A percentile compares a stretch with the other conserved stretches of the same genome.
phyloP scores from a whole-genome alignment of 2,329 filamentous ascomycete species.

The Exophiala viscosa region DNA sequence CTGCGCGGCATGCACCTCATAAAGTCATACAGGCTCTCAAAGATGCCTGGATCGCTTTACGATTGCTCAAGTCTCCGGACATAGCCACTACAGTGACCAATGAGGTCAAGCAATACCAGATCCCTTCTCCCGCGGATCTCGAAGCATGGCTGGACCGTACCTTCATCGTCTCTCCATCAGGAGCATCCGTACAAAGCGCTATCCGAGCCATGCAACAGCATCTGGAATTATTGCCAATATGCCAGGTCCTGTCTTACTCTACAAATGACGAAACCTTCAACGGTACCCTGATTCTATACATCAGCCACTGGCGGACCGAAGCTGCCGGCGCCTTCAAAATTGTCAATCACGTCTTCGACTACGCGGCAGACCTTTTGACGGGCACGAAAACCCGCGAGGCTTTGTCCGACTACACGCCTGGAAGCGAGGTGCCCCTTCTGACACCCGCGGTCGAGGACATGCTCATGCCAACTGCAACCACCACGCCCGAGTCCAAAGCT shows the following conservation, averaged over 20 bases:
- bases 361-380: conserved; percentile 7
- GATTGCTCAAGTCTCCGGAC: conserved; percentile 13
- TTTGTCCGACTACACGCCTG: neutral
- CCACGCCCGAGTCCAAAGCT: neutral
- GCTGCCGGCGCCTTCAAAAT: conserved; percentile 15
- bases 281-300: conserved; percentile 8
- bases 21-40: conserved; percentile 4
- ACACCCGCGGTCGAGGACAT: conserved; percentile 15
- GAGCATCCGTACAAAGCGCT: neutral
- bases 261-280: conserved; percentile 1
- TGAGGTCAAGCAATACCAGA: conserved; percentile 8
- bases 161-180: conserved; percentile 3
- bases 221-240: conserved; percentile 3
- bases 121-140: conserved; percentile 1
- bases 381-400: neutral
- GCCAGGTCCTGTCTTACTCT: conserved; percentile 1
- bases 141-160: conserved; percentile 12
- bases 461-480: conserved; percentile 3
- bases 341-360: conserved; percentile 11
- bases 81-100: conserved; percentile 14
- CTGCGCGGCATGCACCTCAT: neutral
- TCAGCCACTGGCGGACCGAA: conserved; percentile 20
- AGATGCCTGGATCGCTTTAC: conserved; percentile 12
- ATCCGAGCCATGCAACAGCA: conserved; percentile 5
- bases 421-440: conserved; percentile 7